These are phyloP conservation scores for Hortiboletus flavorubellus DNA, from an alignment of 768 basidiomycete species.

Conservation along the genomic window DNA sequence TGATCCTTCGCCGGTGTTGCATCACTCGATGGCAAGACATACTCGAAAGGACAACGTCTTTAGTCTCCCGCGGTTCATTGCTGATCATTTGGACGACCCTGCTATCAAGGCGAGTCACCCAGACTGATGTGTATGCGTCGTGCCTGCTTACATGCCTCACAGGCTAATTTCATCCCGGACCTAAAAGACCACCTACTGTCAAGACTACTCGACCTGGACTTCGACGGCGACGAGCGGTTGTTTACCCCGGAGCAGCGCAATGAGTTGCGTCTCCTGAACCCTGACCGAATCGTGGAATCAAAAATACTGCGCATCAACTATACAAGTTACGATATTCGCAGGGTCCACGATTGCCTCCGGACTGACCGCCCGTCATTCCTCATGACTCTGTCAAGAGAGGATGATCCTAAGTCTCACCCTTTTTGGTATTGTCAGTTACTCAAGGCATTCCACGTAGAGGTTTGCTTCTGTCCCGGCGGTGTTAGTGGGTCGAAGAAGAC, in stretches of 20 bases:
- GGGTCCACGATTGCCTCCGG: neutral
- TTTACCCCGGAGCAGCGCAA: neutral
- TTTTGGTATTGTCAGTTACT: neutral
- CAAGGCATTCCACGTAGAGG: neutral
- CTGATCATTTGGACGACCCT: neutral
- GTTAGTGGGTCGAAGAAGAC: neutral
- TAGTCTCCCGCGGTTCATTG: neutral
- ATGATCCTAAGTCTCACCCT: too few relatives aligned
- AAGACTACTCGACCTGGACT: neutral
- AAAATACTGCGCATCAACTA: slow-evolving; percentile 1
- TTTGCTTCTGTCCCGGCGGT: neutral
- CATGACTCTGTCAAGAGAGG: too few relatives aligned
- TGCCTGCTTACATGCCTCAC: neutral
- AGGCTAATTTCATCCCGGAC: neutral
- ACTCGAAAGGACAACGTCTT: neutral
- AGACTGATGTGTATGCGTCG: neutral
- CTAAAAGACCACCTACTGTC: neutral
- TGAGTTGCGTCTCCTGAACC: neutral
- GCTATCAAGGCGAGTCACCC: neutral
- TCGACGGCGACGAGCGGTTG: neutral
- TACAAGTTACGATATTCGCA: neutral
- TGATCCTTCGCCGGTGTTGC: neutral
- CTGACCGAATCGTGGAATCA: neutral
- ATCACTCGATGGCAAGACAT: neutral
- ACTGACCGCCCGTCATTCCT: too few relatives aligned